Evolutionary conservation across 352 stramenopile genomes (phyloP).

Genomic region (Phytopythium montanum): DNA sequence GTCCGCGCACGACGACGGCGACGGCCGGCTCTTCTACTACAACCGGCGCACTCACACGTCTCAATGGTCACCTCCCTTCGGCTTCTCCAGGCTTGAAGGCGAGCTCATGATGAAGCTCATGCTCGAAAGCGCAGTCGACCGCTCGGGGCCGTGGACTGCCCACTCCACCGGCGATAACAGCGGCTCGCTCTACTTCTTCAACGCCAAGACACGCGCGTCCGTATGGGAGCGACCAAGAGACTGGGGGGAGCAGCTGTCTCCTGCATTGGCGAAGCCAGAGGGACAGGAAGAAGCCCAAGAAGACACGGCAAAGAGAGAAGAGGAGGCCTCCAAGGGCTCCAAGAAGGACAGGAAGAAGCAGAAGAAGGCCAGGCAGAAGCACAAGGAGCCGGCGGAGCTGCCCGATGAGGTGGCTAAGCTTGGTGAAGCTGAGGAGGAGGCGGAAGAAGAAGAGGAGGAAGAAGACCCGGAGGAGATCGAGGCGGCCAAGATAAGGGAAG

Average conservation of each 20-base stretch:
- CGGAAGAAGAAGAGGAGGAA: constrained; percentile 17
- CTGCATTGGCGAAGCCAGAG: constrained; percentile 11
- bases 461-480: constrained; percentile 32
- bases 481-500: constrained; percentile 21
- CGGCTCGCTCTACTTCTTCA: constrained; percentile 80
- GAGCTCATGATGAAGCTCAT: constrained; percentile 87
- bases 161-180: constrained; percentile 70
- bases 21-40: constrained; percentile 80
- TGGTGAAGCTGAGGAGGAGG: too few species aligned
- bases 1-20: constrained; percentile 71
- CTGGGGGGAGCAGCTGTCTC: constrained; percentile 38
- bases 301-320: constrained; percentile 15
- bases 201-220: constrained; percentile 58
- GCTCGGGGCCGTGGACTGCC: constrained; percentile 62
- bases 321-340: constrained; percentile 5
- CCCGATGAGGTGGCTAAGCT: neutral
- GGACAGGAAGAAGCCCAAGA: constrained; percentile 17
- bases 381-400: constrained; percentile 5
- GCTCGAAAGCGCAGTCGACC: constrained; percentile 63
- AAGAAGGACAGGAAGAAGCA: constrained; percentile 16
- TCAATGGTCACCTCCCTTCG: constrained; percentile 51
- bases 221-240: constrained; percentile 68
- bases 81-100: constrained; percentile 47
- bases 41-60: constrained; percentile 40
- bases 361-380: constrained; percentile 9